phyloP scores from a whole-genome alignment of 345 rosid genomes.

The Citropsis articulata region DNA sequence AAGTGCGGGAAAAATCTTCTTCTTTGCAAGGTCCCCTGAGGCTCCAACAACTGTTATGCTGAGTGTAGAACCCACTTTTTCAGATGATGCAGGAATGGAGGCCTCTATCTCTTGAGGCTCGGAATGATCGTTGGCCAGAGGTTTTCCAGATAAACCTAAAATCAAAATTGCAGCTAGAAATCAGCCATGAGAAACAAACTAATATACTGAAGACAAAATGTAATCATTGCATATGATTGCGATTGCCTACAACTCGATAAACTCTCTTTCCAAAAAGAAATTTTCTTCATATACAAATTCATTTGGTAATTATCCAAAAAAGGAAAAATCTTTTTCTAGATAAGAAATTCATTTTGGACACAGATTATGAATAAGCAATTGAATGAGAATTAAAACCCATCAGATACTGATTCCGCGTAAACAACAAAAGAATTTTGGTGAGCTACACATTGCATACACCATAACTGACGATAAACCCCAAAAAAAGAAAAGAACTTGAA shows the following conservation, averaged over 20 bases:
- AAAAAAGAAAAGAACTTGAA: not conserved
- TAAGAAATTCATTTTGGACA: too few relatives aligned
- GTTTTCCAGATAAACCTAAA: conserved; percentile 41
- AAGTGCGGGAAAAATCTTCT: conserved; percentile 90
- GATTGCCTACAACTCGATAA: too few relatives aligned
- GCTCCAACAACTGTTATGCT: conserved; percentile 93
- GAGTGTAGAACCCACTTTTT: conserved; percentile 45
- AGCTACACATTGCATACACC: not conserved
- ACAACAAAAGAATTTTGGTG: not conserved
- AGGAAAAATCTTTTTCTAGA: too few relatives aligned
- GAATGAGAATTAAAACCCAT: too few relatives aligned
- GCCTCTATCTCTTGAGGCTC: conserved; percentile 22
- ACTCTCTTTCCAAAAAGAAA: too few relatives aligned
- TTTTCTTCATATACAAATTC: not conserved
- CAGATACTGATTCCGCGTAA: too few relatives aligned
- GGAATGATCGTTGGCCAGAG: conserved; percentile 29
- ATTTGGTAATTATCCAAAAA: not conserved
- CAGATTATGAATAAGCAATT: too few relatives aligned
- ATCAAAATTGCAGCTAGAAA: conserved; percentile 6
- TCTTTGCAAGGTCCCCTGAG: conserved; percentile 91
- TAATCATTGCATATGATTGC: too few relatives aligned
- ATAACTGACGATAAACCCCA: not conserved
- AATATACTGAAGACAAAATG: too few relatives aligned
- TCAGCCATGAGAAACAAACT: too few relatives aligned
- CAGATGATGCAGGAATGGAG: conserved; percentile 23